Percentiles rank a stretch among this genome's conserved stretches.
phyloP scores from a whole-genome alignment of 2,329 filamentous ascomycete species.

The Alternaria burnsii region DNA sequence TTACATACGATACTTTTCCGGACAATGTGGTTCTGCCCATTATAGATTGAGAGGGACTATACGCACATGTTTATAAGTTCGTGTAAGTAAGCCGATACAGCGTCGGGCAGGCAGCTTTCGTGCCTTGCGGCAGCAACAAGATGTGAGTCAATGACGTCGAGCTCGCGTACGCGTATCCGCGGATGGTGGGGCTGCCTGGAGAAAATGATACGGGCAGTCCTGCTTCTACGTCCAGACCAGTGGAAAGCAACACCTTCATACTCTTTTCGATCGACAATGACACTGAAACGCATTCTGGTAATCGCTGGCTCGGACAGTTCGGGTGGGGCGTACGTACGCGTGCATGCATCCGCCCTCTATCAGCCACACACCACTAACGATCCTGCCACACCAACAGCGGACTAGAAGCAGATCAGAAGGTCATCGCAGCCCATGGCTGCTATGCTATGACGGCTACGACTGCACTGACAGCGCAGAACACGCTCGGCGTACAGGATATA shows the following conservation, averaged over 20 bases:
- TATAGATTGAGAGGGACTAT: neutral
- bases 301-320: constrained; percentile 92
- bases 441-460: constrained; percentile 98
- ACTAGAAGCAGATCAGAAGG: constrained; percentile 94
- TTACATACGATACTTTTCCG: neutral
- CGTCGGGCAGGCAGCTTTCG: neutral
- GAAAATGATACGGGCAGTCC: constrained; percentile 7
- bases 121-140: constrained; percentile 5
- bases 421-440: constrained; percentile 88
- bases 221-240: constrained; percentile 4
- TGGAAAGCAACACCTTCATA: neutral
- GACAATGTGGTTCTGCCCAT: neutral
- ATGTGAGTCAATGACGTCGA: constrained; percentile 31
- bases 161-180: constrained; percentile 36
- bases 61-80: neutral
- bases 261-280: constrained; percentile 28
- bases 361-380: constrained; percentile 28
- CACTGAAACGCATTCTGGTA: constrained; percentile 69
- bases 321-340: constrained; percentile 81
- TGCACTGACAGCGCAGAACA: constrained; percentile 96
- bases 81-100: neutral
- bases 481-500: constrained; percentile 80
- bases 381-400: constrained; percentile 65
- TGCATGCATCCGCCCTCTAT: constrained; percentile 22
- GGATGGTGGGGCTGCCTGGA: constrained; percentile 35